Evolutionary conservation across 2,329 filamentous ascomycete species (phyloP).

Genomic region (Mycocentrospora acerina): DNA sequence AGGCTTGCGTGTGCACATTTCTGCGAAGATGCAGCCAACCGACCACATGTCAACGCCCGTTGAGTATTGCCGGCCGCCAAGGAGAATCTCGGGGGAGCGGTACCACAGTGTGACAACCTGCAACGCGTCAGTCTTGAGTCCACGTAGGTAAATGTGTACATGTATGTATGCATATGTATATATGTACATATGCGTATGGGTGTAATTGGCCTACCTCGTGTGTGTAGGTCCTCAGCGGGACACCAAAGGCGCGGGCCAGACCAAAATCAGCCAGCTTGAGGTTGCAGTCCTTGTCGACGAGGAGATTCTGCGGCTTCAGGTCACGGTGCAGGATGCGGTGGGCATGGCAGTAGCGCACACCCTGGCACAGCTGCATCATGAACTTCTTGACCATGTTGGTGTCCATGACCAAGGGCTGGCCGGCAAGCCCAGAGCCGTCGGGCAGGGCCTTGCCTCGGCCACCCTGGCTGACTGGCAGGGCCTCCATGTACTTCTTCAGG

Average conservation of each 20-base stretch:
- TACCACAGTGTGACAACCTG: slow-evolving; percentile 92
- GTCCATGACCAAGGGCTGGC: slow-evolving; percentile 70
- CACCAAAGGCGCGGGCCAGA: slow-evolving; percentile 85
- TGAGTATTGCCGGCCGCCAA: slow-evolving; percentile 88
- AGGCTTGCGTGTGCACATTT: slow-evolving; percentile 93
- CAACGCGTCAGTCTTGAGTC: slow-evolving; percentile 11
- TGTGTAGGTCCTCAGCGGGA: slow-evolving; percentile 87
- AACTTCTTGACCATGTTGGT: slow-evolving; percentile 88
- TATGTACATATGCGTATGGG: no score
- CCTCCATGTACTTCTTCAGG: slow-evolving; percentile 95
- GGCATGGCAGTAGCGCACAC: slow-evolving; percentile 84
- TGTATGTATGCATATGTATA: no score
- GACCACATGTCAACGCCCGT: slow-evolving; percentile 98
- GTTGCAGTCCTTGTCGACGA: slow-evolving; percentile 84
- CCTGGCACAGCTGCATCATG: slow-evolving; percentile 83
- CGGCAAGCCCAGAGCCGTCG: slow-evolving; percentile 67
- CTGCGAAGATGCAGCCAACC: slow-evolving; percentile 89
- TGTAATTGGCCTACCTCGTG: slow-evolving; percentile 66
- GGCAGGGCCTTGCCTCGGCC: slow-evolving; percentile 83
- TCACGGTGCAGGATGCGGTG: slow-evolving; percentile 86
- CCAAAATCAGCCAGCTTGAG: slow-evolving; percentile 90
- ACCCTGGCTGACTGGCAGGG: slow-evolving; percentile 79
- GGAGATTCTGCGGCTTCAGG: slow-evolving; percentile 85
- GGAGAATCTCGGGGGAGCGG: slow-evolving; percentile 83
- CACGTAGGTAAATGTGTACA: no score